phyloP scores from a whole-genome alignment of 768 basidiomycete genomes.

The Holtermanniella nyarrowii region DNA sequence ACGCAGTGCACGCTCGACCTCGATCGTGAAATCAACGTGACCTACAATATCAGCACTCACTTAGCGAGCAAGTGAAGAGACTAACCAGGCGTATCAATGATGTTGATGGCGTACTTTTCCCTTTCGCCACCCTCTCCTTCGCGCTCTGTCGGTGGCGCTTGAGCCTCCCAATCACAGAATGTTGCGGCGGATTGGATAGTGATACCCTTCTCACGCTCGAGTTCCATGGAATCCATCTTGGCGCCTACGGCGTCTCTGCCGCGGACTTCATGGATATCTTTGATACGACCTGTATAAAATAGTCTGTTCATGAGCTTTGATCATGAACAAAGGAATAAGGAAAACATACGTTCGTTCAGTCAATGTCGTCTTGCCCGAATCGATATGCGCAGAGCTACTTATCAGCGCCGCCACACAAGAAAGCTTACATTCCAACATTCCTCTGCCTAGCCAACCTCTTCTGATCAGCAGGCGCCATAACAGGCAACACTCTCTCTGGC shows the following conservation, averaged over 20 bases:
- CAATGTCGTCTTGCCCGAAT: conserved; percentile 94
- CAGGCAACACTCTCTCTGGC: conserved; percentile 40
- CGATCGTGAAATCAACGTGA: conserved; percentile 99
- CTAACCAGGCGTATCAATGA: conserved; percentile 93
- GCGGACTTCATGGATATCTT: conserved; percentile 92
- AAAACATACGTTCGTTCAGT: conserved; percentile 59
- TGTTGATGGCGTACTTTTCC: conserved; percentile 81
- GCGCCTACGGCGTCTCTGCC: conserved; percentile 93
- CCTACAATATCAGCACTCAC: conserved; percentile 46
- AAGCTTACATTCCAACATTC: conserved; percentile 71
- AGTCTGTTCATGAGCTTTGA: conserved; percentile 46
- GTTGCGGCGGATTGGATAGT: conserved; percentile 98
- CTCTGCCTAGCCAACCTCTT: conserved; percentile 62
- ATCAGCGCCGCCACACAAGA: background rate
- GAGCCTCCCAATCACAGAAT: conserved; percentile 89
- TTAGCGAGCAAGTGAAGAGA: background rate
- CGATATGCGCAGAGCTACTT: conserved; percentile 35
- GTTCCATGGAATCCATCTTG: conserved; percentile 99
- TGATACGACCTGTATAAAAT: conserved; percentile 90
- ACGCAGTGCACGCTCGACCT: conserved; percentile 91
- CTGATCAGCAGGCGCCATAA: conserved; percentile 53
- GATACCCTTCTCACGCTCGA: conserved; percentile 97
- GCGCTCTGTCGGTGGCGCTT: conserved; percentile 49
- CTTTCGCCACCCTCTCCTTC: conserved; percentile 46
- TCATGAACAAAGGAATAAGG: background rate